Percentiles rank a stretch among this genome's conserved stretches.
Conservation (phyloP, 1,139 yeast species). For the Groenewaldozyma auringiensis region DNA sequence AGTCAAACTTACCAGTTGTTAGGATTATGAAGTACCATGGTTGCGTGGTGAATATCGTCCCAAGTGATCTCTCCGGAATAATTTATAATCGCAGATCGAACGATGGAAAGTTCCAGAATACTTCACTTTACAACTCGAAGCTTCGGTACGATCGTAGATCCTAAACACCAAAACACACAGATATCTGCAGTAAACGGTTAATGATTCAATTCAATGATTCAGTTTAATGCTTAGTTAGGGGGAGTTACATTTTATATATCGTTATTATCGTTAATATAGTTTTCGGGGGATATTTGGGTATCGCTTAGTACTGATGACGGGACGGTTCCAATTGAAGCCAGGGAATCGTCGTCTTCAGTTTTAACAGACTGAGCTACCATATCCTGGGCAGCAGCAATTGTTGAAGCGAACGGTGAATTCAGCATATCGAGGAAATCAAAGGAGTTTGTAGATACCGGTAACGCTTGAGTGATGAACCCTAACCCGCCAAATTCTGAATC, state of each 20-base stretch:
- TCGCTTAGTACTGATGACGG: background rate
- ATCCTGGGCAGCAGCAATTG: background rate
- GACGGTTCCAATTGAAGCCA: background rate
- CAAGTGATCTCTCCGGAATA: too few species aligned
- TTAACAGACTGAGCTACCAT: background rate
- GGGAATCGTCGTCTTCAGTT: conserved; percentile 2
- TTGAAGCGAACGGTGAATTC: background rate
- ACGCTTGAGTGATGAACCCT: conserved; percentile 31
- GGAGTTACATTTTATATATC: background rate
- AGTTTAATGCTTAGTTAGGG: too few species aligned
- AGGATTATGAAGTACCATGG: conserved; percentile 66
- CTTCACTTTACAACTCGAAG: too few species aligned
- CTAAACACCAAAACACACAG: too few species aligned
- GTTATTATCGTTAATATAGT: background rate
- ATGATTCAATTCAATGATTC: too few species aligned
- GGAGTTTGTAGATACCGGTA: conserved; percentile 20
- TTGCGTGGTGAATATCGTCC: too few species aligned
- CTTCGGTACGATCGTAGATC: too few species aligned
- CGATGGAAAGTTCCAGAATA: too few species aligned
- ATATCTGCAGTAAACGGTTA: too few species aligned
- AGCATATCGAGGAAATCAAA: conserved; percentile 10
- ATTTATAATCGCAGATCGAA: too few species aligned
- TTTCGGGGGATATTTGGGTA: conserved; percentile 1
- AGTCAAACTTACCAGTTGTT: conserved; percentile 45
- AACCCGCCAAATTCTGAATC: conserved; percentile 33